Percentiles rank a stretch among this genome's conserved stretches.
Conservation (phyloP, 1,284 basidiomycete genomes). For the Vanrija pseudolonga region DNA sequence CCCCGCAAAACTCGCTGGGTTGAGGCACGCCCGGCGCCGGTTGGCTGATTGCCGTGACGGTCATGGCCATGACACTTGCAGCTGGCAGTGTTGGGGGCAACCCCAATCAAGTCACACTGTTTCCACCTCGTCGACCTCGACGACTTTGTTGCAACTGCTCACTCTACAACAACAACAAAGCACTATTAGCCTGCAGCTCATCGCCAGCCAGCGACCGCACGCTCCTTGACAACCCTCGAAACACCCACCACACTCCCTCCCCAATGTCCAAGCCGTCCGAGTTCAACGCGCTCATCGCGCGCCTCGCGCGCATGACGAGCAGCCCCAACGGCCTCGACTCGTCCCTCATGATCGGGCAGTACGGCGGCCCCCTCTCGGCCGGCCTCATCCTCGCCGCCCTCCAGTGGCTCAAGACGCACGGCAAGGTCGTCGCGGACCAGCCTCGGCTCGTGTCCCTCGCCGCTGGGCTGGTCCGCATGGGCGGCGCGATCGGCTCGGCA, state of each 20-base stretch:
- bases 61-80: too few relatives aligned
- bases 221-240: too few relatives aligned
- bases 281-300: slow-evolving; percentile 19
- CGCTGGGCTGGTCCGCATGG: slow-evolving; percentile 31
- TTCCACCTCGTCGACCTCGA: too few relatives aligned
- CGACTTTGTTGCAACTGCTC: too few relatives aligned
- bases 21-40: too few relatives aligned
- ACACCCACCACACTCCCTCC: not conserved
- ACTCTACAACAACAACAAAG: too few relatives aligned
- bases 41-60: too few relatives aligned
- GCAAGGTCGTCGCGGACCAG: slow-evolving; percentile 8
- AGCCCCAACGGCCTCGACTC: slow-evolving; percentile 43
- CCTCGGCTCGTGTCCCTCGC: slow-evolving; percentile 27
- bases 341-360: slow-evolving; percentile 43
- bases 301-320: slow-evolving; percentile 29
- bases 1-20: too few relatives aligned
- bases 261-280: slow-evolving; percentile 7
- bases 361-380: slow-evolving; percentile 39
- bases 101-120: too few relatives aligned
- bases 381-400: slow-evolving; percentile 17
- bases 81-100: too few relatives aligned
- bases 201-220: too few relatives aligned
- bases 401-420: slow-evolving; percentile 24
- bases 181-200: too few relatives aligned
- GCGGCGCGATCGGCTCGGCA: slow-evolving; percentile 38